Percentiles rank a stretch among this genome's conserved stretches.
These are phyloP conservation scores for Mortierella hygrophila DNA, from an alignment of 192 early-diverging fungal species.

Conservation along the genomic window DNA sequence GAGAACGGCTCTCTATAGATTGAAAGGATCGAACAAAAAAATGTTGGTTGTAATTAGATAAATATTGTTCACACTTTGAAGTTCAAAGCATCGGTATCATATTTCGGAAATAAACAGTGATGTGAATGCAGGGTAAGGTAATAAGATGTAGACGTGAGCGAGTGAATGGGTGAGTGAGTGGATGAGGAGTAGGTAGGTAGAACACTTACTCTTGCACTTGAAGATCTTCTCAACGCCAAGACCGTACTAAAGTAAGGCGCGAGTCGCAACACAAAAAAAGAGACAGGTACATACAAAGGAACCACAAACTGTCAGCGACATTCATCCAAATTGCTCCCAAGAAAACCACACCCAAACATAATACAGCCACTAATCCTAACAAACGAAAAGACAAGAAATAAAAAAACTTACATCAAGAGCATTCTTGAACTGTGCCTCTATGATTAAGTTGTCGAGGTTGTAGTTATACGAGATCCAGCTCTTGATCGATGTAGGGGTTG, in stretches of 20 bases:
- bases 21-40: neutral
- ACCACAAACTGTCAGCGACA: neutral
- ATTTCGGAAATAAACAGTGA: no score
- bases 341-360: neutral
- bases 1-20: neutral
- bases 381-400: neutral
- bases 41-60: neutral
- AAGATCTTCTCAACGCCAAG: neutral
- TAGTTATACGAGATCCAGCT: slow-evolving; percentile 7
- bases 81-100: no score
- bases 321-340: neutral
- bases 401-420: slow-evolving; percentile 16
- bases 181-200: no score
- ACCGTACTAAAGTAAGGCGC: neutral
- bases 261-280: neutral
- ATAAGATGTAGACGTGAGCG: no score
- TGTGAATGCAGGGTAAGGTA: no score
- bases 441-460: neutral
- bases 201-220: neutral
- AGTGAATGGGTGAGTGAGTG: no score
- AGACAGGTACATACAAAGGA: neutral
- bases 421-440: neutral
- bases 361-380: neutral
- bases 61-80: no score
- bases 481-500: slow-evolving; percentile 1